Evolutionary conservation across 2,329 filamentous ascomycete genomes (phyloP).

Genomic region (Torrubiella hemipterigena): DNA sequence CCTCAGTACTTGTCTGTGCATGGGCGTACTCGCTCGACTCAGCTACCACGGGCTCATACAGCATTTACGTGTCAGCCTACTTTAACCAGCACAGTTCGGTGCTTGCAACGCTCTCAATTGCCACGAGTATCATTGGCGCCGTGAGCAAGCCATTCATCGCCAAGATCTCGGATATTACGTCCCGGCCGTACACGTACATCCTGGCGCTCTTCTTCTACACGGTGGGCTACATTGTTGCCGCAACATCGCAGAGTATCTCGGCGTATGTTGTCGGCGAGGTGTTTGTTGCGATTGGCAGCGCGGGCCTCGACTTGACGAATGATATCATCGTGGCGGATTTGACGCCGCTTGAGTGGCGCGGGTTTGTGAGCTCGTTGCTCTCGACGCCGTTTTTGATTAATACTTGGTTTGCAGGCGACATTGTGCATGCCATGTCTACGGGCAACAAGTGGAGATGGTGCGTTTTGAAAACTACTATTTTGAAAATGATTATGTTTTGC

Average conservation of each 20-base stretch:
- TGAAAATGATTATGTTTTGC: too few species aligned
- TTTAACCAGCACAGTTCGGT: constrained; percentile 16
- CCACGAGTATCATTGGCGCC: constrained; percentile 27
- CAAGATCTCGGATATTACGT: constrained; percentile 50
- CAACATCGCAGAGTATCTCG: constrained; percentile 37
- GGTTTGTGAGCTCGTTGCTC: constrained; percentile 17
- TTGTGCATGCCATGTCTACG: constrained; percentile 23
- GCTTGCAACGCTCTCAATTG: constrained; percentile 16
- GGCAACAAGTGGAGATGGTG: constrained; percentile 15
- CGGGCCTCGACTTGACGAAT: constrained; percentile 47
- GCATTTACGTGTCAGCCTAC: constrained; percentile 15
- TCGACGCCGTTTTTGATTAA: constrained; percentile 22
- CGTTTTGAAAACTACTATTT: constrained; percentile 13
- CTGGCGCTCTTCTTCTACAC: constrained; percentile 43
- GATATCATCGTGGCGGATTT: constrained; percentile 53
- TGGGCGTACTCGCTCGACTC: constrained; percentile 18
- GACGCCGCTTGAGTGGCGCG: constrained; percentile 29
- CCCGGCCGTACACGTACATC: constrained; percentile 47
- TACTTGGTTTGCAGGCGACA: constrained; percentile 25
- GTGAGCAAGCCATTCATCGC: constrained; percentile 48
- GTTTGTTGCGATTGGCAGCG: constrained; percentile 46
- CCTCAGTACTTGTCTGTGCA: constrained; percentile 17
- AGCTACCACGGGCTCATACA: constrained; percentile 17
- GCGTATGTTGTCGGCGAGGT: constrained; percentile 41
- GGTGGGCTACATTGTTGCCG: constrained; percentile 45